These are phyloP conservation scores for Talaromyces amestolkiae DNA, from an alignment of 2,329 filamentous ascomycete species.

Conservation along the genomic window DNA sequence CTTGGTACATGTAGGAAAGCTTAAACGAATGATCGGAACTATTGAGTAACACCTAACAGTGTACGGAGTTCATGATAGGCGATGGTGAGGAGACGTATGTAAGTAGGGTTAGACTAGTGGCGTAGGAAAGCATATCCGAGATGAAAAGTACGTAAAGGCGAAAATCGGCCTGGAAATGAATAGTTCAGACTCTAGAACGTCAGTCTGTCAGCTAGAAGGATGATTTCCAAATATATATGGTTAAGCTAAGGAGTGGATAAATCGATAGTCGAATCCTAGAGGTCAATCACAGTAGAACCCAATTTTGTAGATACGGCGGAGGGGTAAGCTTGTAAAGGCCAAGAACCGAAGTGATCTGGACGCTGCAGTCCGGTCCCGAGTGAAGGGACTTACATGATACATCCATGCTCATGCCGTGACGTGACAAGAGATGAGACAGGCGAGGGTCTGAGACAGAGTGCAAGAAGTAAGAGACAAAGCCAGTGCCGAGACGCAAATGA, in stretches of 20 bases:
- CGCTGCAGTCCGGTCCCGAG: background rate
- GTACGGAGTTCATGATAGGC: background rate
- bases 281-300: background rate
- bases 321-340: background rate
- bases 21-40: background rate
- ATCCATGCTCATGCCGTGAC: background rate
- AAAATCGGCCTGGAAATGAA: slow-evolving; percentile 3
- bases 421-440: background rate
- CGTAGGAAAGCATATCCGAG: slow-evolving; percentile 1
- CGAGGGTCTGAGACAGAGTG: background rate
- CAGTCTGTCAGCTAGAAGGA: slow-evolving; percentile 2
- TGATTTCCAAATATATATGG: background rate
- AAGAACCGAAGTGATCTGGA: background rate
- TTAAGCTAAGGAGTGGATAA: background rate
- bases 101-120: background rate
- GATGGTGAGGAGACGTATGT: background rate
- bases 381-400: background rate
- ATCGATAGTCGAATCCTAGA: background rate
- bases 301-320: background rate
- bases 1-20: background rate
- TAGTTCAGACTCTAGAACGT: slow-evolving; percentile 1
- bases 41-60: background rate
- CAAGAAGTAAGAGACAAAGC: background rate
- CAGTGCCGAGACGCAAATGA: background rate
- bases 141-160: background rate